Base-by-base conservation (phyloP, 2,329 filamentous ascomycete genomes). In the Pyrenochaeta sp. region DNA sequence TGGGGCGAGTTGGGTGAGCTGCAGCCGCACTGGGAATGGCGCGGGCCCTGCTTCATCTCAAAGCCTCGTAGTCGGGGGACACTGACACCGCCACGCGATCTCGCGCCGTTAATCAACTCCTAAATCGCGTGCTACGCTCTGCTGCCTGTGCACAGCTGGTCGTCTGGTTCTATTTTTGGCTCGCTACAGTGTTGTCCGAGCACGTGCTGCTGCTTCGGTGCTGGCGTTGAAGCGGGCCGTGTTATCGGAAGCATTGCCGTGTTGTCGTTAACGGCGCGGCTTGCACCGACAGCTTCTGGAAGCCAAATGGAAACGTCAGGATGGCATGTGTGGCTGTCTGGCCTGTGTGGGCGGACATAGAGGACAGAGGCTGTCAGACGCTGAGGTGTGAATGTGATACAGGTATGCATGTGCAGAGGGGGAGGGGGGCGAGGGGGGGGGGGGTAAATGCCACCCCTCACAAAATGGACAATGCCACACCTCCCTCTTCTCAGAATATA, bases 1-100 rank as follows among this genome's bases (percentile, higher is more conserved):
- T 54, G 56, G 54, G 51, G 45, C 58, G 23, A 49, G 49, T 57
- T 30, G 51, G 55, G 58, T 63, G 54, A 64, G 66, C 56, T 57
- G 49, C 20, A 43, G 47, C 59, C 55, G 54, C 49, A 60, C 47
- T 27, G 49, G 50, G 54, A 23, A 45, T 61, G 61, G 66, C 58
- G 52, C 58, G 64, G 61, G 60, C 62, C 51, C 55, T 46, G 43
- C 47, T 45, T 61, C 57, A 62, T 63, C 57, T 63, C 58, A 54
- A 63, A 67, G 62, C 66, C 60, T 66, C 59, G 51, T 51, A 39
- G 44, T 53, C 56, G 45, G 46, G 56, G 60, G 64, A 18, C 21
- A 47, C 45, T 52, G 55, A 51, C 56, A 59, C 59, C 53, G 65
- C 68, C 63, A 67, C 65, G 58, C 52, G 51, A 62, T 44, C 43